Percentiles rank a stretch among this genome's conserved stretches.
Conservation (phyloP, 768 basidiomycete genomes). For the Cystobasidiopsis lactophilus region DNA sequence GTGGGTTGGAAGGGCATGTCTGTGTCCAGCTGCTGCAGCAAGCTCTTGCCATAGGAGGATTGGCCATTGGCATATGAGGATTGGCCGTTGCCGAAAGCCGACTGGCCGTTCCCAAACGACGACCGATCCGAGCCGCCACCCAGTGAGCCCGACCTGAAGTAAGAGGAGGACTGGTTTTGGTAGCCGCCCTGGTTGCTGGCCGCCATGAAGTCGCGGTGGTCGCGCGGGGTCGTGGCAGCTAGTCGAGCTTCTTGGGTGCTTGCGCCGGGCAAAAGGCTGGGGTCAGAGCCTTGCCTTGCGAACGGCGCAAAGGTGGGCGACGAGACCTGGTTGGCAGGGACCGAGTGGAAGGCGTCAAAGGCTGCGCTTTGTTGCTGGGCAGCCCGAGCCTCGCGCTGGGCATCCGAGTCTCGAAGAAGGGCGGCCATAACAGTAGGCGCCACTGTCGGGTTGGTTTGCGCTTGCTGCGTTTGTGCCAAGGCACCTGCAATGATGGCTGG, state of each 20-base stretch:
- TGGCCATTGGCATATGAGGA: not conserved
- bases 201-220: not conserved
- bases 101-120: no score
- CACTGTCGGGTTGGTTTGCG: not conserved
- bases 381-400: not conserved
- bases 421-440: not conserved
- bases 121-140: no score
- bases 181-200: not conserved
- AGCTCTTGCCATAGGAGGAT: not conserved
- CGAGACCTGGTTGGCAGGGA: conserved; percentile 23
- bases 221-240: conserved; percentile 2
- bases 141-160: no score
- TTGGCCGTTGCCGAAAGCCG: no score
- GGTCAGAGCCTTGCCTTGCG: not conserved
- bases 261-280: not conserved
- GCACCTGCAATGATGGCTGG: not conserved
- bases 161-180: not conserved
- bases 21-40: not conserved
- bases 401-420: not conserved
- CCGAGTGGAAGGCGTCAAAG: conserved; percentile 60
- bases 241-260: not conserved
- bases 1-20: not conserved
- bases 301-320: not conserved
- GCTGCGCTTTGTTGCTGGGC: conserved; percentile 22
- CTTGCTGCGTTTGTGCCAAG: not conserved